Base-by-base conservation (phyloP, 2,329 filamentous ascomycete species). In the Phialophora macrospora region DNA sequence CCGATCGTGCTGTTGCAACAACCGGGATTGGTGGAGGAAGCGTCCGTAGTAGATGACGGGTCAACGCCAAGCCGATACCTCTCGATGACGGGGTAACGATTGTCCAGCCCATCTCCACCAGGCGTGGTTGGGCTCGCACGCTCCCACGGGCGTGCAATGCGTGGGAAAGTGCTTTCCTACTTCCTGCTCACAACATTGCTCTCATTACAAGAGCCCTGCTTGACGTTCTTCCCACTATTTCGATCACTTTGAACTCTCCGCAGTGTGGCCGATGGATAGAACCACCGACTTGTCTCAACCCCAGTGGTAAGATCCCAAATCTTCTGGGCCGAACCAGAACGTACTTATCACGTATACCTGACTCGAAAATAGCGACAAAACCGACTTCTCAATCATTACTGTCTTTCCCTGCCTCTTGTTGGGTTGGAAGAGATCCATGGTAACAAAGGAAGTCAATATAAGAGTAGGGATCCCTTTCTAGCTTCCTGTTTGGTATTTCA, bases 61-160 rank as follows among this genome's bases (percentile, higher is more conserved):
- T 83, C 30, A 90, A 77, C 49, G 86, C 83, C 68, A 87, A 83
- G 17, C 87, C 88, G 70, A 90, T 85, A 68, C 88, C 87, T 68
- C 86, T 80, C 7, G 86, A 89, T 32, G 87, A 83, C 1, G 88
- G 88, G 12, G 83, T 84, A 9, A 80, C 75, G 34, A 82, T 71
- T 49, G 76, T 75, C 67, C 75, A 72, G 63, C 70, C 70, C 71
- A 72, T 73, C 11, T 46, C 32, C n/a, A 28, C 12, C n/a, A 2
- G 17, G 24, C 24, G 9, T 14, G 24, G 2, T 46, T 14, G 41
- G 8, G 6, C 11, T 49, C 46, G 11, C 24, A 9, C 11, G 26
- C n/a, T 24, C 20, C 22, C 48, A 14, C 48, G 20, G 12, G 6
- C 22, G 17, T 8, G 5, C 30, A 30, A 30, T 30, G 5, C 5